Percentiles rank a stretch among this genome's conserved stretches.
phyloP scores from a whole-genome alignment of 2,329 filamentous ascomycete species.

The Apiospora aurea region DNA sequence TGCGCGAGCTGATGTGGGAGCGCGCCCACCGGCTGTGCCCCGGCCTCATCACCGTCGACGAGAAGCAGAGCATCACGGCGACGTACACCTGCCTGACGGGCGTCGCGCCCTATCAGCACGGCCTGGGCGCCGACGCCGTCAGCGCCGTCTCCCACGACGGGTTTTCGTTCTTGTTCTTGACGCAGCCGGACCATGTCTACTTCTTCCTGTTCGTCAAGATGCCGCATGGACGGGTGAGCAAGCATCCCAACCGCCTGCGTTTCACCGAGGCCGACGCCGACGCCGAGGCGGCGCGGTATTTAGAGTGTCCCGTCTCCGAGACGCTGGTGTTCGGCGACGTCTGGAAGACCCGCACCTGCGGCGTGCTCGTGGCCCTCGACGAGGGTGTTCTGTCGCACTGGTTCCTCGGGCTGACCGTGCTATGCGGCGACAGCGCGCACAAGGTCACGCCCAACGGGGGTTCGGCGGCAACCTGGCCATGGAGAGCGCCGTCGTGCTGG shows the following conservation, averaged over 20 bases:
- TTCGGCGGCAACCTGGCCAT: conserved; percentile 48
- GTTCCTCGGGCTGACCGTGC: conserved; percentile 43
- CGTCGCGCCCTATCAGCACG: background rate
- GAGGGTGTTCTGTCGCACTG: conserved; percentile 45
- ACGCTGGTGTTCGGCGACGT: conserved; percentile 44
- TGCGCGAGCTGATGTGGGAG: conserved; percentile 11
- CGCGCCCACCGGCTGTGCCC: conserved; percentile 27
- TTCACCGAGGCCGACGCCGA: conserved; percentile 44
- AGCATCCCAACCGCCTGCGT: conserved; percentile 28
- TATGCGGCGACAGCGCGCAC: conserved; percentile 47
- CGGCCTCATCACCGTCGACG: conserved; percentile 30
- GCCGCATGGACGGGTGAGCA: conserved; percentile 31
- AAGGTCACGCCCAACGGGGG: conserved; percentile 45
- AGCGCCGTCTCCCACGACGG: background rate
- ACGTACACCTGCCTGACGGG: background rate
- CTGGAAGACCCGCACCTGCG: conserved; percentile 38
- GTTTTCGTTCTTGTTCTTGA: conserved; percentile 12
- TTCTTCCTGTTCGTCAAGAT: conserved; percentile 32
- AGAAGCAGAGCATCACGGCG: conserved; percentile 28
- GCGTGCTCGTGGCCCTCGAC: conserved; percentile 37
- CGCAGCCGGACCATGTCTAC: conserved; percentile 31
- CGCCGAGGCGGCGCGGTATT: conserved; percentile 35
- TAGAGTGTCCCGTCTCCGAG: conserved; percentile 38
- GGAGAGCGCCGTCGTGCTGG: conserved; percentile 42
- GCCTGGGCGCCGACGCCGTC: background rate